phyloP scores from a whole-genome alignment of 2,329 filamentous ascomycete genomes.

The Cordyceps cicadae region DNA sequence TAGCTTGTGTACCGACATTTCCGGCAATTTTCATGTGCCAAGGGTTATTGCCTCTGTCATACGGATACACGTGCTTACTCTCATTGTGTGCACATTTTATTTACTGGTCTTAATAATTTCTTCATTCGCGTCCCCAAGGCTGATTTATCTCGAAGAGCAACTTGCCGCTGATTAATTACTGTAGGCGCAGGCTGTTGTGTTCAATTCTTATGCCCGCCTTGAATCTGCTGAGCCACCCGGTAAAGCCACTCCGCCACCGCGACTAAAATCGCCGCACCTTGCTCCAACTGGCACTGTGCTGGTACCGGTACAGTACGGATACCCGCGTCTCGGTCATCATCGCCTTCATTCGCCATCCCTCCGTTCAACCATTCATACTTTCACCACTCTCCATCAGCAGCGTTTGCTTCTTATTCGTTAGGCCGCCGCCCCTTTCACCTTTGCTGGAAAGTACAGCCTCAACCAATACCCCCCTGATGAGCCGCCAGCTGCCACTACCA shows the following conservation, averaged over 20 bases:
- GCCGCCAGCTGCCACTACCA: not conserved
- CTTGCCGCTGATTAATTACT: no score
- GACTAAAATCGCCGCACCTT: not conserved
- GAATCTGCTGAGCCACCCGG: not conserved
- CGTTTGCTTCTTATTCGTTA: not conserved
- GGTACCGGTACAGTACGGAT: not conserved
- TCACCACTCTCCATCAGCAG: not conserved
- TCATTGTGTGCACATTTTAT: no score
- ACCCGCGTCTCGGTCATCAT: not conserved
- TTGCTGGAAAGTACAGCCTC: not conserved
- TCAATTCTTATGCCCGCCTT: no score
- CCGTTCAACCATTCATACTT: not conserved
- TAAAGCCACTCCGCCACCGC: not conserved
- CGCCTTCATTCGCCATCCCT: not conserved
- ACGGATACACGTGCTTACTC: no score
- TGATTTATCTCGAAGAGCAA: no score
- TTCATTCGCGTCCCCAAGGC: no score
- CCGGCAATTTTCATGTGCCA: no score
- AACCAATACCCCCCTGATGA: not conserved
- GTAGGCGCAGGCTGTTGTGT: no score
- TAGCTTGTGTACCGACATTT: no score
- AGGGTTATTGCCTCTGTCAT: no score
- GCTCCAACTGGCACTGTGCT: constrained; percentile 1
- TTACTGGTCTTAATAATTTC: no score
- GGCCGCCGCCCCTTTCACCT: not conserved